Evolutionary conservation across 306 rosid genomes (phyloP).

Genomic region (Casuarina cunninghamiana): DNA sequence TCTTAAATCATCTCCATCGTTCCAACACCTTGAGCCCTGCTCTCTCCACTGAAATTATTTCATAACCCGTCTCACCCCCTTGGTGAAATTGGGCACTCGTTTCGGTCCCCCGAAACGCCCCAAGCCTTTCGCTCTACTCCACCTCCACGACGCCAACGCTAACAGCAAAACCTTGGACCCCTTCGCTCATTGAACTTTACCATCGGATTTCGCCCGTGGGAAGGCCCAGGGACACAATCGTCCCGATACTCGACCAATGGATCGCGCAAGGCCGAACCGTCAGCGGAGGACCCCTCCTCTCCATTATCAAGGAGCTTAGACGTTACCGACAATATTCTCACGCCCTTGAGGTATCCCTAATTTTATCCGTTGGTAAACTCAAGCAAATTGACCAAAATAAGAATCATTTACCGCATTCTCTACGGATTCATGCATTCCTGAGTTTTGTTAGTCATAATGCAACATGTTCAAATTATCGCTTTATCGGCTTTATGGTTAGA

Average conservation of each 20-base stretch:
- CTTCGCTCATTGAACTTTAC: background rate
- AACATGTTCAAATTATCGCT: too few relatives aligned
- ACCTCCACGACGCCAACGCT: background rate
- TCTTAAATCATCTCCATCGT: too few relatives aligned
- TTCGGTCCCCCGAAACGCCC: constrained; percentile 12
- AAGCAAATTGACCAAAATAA: too few relatives aligned
- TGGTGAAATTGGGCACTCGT: background rate
- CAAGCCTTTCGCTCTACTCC: background rate
- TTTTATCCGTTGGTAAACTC: background rate
- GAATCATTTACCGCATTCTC: too few relatives aligned
- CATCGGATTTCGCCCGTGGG: constrained; percentile 17
- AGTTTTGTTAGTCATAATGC: too few relatives aligned
- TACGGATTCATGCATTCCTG: too few relatives aligned
- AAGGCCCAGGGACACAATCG: constrained; percentile 1
- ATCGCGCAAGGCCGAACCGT: constrained; percentile 8
- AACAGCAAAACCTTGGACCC: background rate
- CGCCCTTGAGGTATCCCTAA: constrained; percentile 32
- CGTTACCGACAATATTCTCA: constrained; percentile 10
- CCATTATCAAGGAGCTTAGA: constrained; percentile 27
- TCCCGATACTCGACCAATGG: constrained; percentile 29
- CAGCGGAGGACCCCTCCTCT: background rate
- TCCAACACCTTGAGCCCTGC: too few relatives aligned
- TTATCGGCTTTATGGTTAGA: too few relatives aligned
- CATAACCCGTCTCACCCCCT: background rate
- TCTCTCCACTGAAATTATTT: background rate